Conservation (phyloP, 768 basidiomycete species). For the Trametes elegans region DNA sequence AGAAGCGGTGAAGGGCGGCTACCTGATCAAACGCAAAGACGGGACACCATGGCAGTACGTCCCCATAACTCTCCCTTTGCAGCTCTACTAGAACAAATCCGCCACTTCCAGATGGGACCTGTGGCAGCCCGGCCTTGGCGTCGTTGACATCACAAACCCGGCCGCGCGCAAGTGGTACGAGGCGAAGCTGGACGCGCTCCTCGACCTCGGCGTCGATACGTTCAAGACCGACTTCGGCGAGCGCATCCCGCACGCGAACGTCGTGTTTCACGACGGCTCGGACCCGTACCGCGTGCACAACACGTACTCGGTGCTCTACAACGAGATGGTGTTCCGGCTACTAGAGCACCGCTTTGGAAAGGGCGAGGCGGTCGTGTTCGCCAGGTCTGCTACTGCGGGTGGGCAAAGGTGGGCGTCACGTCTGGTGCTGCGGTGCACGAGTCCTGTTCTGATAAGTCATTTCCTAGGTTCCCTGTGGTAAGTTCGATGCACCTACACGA, state of each 20-base stretch:
- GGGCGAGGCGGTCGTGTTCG: conserved; percentile 68
- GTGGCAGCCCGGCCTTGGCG: conserved; percentile 63
- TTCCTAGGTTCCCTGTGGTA: conserved; percentile 33
- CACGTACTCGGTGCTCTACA: conserved; percentile 66
- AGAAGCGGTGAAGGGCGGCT: conserved; percentile 65
- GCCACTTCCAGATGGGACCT: conserved; percentile 50
- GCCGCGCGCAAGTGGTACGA: conserved; percentile 48
- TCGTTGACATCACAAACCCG: conserved; percentile 66
- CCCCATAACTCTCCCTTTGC: not conserved
- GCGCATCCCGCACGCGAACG: conserved; percentile 64
- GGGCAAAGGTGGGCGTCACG: conserved; percentile 50
- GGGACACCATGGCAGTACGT: conserved; percentile 67
- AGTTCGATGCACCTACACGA: too few relatives aligned
- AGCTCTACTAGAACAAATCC: not conserved
- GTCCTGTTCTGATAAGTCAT: not conserved
- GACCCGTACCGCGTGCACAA: conserved; percentile 74
- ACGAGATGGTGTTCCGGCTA: conserved; percentile 64
- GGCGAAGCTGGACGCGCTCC: conserved; percentile 39
- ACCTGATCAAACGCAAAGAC: conserved; percentile 66
- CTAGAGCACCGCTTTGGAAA: conserved; percentile 58
- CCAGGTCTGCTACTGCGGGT: conserved; percentile 64
- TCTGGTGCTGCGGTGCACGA: not conserved
- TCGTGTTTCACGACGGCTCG: conserved; percentile 63
- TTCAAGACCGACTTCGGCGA: conserved; percentile 80
- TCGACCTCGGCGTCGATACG: conserved; percentile 47